Percentiles rank a stretch among this genome's conserved stretches.
phyloP scores from a whole-genome alignment of 2,329 filamentous ascomycete species.

The Albophoma yamanashiensis region DNA sequence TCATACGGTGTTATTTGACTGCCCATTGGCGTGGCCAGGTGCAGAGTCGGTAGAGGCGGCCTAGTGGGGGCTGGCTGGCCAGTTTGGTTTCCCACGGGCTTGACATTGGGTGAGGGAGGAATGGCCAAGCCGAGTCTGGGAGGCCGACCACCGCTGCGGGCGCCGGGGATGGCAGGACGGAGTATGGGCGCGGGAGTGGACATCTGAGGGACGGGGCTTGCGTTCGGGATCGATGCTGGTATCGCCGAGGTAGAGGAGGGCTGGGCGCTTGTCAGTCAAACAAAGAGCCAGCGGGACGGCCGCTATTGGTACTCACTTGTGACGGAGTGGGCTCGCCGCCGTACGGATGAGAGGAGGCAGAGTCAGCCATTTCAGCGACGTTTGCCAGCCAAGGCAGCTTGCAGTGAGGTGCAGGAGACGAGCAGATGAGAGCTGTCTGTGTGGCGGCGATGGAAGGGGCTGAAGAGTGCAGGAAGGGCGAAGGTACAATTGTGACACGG shows the following conservation, averaged over 20 bases:
- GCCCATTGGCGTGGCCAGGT: conserved; percentile 82
- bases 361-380: conserved; percentile 14
- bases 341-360: conserved; percentile 11
- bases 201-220: conserved; percentile 45
- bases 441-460: neutral
- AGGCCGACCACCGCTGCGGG: conserved; percentile 51
- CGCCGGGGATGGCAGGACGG: conserved; percentile 69
- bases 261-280: conserved; percentile 2
- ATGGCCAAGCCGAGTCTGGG: conserved; percentile 84
- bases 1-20: conserved; percentile 63
- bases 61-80: conserved; percentile 21
- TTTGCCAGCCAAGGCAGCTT: conserved; percentile 7
- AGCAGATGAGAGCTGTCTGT: neutral
- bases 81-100: conserved; percentile 53
- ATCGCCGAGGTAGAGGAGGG: conserved; percentile 10
- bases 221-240: conserved; percentile 18
- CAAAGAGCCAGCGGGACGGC: neutral
- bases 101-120: conserved; percentile 72
- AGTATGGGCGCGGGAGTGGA: conserved; percentile 70
- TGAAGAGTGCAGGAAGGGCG: neutral
- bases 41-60: conserved; percentile 64
- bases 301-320: conserved; percentile 6
- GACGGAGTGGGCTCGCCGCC: conserved; percentile 7
- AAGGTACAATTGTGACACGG: neutral
- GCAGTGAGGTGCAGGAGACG: conserved; percentile 1